phyloP scores from a whole-genome alignment of 495 filamentous ascomycete genomes.

The Apiosordaria backusii region DNA sequence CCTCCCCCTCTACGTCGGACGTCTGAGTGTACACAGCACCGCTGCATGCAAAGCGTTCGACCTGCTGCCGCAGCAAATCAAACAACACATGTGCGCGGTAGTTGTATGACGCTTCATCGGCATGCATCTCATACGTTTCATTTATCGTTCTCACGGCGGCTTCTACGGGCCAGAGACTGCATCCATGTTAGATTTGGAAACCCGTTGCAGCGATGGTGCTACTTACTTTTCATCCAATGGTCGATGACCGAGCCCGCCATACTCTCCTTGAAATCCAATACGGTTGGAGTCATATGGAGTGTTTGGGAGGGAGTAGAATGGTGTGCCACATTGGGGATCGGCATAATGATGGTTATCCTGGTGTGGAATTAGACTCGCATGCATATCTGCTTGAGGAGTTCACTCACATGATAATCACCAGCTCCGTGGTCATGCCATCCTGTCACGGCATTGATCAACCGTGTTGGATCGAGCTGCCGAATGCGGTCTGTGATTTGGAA shows the following conservation, averaged over 20 bases:
- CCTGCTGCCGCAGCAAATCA: conserved; percentile 55
- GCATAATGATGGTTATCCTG: conserved; percentile 70
- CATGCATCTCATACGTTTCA: conserved; percentile 63
- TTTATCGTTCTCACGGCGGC: conserved; percentile 54
- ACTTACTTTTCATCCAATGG: conserved; percentile 49
- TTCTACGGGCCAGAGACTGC: conserved; percentile 54
- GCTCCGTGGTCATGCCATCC: conserved; percentile 63
- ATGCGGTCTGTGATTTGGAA: conserved; percentile 52
- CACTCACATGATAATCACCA: conserved; percentile 49
- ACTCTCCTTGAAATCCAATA: conserved; percentile 67
- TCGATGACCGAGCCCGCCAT: conserved; percentile 62
- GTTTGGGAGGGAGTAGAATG: conserved; percentile 54
- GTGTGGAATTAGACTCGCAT: background rate
- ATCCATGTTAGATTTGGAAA: conserved; percentile 29
- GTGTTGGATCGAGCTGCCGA: conserved; percentile 54
- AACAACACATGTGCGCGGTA: conserved; percentile 55
- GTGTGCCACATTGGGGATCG: conserved; percentile 65
- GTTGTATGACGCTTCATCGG: conserved; percentile 58
- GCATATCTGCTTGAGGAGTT: background rate
- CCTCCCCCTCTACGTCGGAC: conserved; percentile 70
- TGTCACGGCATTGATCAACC: conserved; percentile 56
- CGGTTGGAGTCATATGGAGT: conserved; percentile 56
- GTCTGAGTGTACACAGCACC: conserved; percentile 64
- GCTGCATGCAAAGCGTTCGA: conserved; percentile 54
- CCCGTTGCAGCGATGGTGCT: conserved; percentile 17